Conservation (phyloP, 23 red algal species). For the Gracilaria domingensis region DNA sequence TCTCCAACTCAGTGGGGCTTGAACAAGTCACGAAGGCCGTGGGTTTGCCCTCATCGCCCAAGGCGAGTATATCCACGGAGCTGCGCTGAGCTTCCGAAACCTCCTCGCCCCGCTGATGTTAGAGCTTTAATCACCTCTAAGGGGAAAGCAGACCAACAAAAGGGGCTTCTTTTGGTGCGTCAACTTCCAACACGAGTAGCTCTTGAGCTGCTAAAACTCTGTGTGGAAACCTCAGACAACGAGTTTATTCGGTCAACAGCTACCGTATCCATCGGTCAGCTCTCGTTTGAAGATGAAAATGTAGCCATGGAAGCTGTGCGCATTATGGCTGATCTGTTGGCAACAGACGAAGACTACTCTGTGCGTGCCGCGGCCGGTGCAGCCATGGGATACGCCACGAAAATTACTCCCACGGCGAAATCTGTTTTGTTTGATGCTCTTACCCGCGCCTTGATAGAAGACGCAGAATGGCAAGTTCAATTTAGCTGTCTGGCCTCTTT, state of each 20-base stretch:
- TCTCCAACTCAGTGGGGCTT: background rate
- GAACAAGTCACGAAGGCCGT: background rate
- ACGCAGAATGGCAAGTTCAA: constrained; percentile 82
- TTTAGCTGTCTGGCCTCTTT: constrained; percentile 70
- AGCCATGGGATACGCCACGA: constrained; percentile 65
- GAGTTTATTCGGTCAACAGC: constrained; percentile 81
- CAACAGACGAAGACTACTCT: constrained; percentile 59
- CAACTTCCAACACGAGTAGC: constrained; percentile 49
- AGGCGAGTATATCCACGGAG: background rate
- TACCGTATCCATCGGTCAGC: constrained; percentile 68
- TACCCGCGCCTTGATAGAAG: constrained; percentile 57
- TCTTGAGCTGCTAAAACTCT: constrained; percentile 53
- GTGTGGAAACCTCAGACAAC: constrained; percentile 47
- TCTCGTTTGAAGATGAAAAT: constrained; percentile 35
- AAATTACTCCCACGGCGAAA: background rate
- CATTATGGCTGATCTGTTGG: constrained; percentile 35
- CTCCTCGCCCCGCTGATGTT: constrained; percentile 39
- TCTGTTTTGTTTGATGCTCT: constrained; percentile 56
- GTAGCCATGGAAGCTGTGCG: constrained; percentile 33
- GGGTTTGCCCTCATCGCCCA: constrained; percentile 3
- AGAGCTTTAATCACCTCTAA: constrained; percentile 48
- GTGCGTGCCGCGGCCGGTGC: constrained; percentile 77
- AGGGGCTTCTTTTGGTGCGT: constrained; percentile 67
- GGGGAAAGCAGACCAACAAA: constrained; percentile 64
- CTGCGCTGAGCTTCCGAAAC: constrained; percentile 16